Evolutionary conservation across 2,329 filamentous ascomycete species (phyloP).

Genomic region (Drechslerella dactyloides): DNA sequence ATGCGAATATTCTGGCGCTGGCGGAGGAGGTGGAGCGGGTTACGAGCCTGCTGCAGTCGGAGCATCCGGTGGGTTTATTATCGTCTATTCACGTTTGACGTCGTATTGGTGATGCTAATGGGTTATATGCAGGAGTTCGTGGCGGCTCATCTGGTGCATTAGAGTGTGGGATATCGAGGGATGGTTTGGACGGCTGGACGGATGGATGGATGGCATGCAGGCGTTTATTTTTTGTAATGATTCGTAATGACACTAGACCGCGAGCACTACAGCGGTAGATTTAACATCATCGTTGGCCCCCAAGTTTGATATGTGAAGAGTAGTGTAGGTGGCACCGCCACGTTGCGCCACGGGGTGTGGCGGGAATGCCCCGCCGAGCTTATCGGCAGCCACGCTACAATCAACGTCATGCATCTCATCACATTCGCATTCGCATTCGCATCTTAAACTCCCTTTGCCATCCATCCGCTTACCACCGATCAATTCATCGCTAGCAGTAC

Average conservation of each 20-base stretch:
- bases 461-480: no score
- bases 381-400: constrained; percentile 6
- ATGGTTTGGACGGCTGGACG: neutral
- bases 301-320: no score
- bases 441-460: no score
- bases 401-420: neutral
- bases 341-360: neutral
- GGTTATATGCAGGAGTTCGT: constrained; percentile 65
- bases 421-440: neutral
- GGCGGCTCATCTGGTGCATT: constrained; percentile 62
- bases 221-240: constrained; percentile 29
- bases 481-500: no score
- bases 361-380: constrained; percentile 4
- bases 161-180: neutral
- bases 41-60: constrained; percentile 77
- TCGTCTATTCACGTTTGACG: neutral
- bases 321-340: neutral
- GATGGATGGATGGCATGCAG: constrained; percentile 1
- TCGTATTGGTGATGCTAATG: constrained; percentile 14
- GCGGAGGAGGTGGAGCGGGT: constrained; percentile 90
- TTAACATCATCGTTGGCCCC: no score
- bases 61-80: constrained; percentile 70
- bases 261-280: no score
- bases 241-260: no score
- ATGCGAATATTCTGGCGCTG: constrained; percentile 81